phyloP scores from a whole-genome alignment of 2,329 filamentous ascomycete genomes.

The Fusarium hainanense region DNA sequence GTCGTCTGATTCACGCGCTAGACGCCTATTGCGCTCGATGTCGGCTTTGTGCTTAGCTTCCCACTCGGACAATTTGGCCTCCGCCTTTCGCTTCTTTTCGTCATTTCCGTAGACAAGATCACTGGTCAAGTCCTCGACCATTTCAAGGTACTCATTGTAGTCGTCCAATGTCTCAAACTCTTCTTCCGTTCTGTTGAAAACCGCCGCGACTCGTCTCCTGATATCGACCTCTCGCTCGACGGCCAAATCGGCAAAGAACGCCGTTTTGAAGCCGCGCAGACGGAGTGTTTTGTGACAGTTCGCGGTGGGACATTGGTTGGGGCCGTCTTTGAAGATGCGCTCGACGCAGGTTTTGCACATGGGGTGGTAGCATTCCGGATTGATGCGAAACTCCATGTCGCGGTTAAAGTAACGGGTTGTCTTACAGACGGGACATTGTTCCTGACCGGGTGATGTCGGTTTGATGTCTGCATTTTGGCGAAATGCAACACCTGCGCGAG shows the following conservation, averaged over 20 bases:
- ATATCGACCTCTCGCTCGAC: constrained; percentile 97
- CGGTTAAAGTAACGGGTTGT: constrained; percentile 94
- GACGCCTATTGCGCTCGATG: constrained; percentile 70
- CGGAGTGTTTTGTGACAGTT: constrained; percentile 89
- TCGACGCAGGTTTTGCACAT: constrained; percentile 98
- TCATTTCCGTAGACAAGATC: constrained; percentile 82
- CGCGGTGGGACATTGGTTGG: constrained; percentile 90
- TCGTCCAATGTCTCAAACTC: constrained; percentile 87
- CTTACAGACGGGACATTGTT: constrained; percentile 98
- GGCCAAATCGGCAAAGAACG: constrained; percentile 88
- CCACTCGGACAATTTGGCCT: constrained; percentile 66
- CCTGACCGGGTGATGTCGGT: constrained; percentile 46
- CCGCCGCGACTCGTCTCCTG: constrained; percentile 77
- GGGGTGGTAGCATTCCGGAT: constrained; percentile 98
- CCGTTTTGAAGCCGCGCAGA: constrained; percentile 83
- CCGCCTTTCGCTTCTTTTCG: constrained; percentile 64
- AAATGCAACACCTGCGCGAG: constrained; percentile 47
- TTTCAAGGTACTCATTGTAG: constrained; percentile 95
- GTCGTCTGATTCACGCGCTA: constrained; percentile 67
- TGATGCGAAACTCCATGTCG: constrained; percentile 94
- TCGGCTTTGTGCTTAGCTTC: constrained; percentile 77
- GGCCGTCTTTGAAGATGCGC: constrained; percentile 91
- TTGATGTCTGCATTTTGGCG: constrained; percentile 41
- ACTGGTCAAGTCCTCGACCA: constrained; percentile 89
- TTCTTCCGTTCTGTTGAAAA: constrained; percentile 89